Percentiles rank a stretch among this genome's conserved stretches.
Evolutionary conservation across 768 basidiomycete species (phyloP).

Genomic region (Tricholoma sp.): DNA sequence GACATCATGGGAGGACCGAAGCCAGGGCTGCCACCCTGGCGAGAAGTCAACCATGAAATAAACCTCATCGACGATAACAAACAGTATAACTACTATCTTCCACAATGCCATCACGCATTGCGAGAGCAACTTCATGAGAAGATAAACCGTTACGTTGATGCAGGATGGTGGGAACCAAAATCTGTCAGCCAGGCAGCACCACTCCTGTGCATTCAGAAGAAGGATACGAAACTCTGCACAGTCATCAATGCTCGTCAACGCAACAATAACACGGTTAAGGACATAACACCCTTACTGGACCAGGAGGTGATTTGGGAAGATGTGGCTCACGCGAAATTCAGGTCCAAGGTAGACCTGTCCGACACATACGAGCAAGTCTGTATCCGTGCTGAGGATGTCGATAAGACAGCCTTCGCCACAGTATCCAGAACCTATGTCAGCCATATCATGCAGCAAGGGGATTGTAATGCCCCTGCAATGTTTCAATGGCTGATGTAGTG

Average conservation of each 20-base stretch:
- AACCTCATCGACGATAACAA: constrained; percentile 28
- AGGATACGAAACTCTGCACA: constrained; percentile 25
- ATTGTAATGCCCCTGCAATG: background rate
- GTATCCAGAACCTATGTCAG: background rate
- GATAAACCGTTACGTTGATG: constrained; percentile 21
- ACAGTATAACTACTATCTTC: constrained; percentile 24
- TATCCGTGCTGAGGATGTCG: background rate
- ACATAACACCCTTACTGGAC: background rate
- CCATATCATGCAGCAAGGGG: background rate
- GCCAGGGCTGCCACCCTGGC: constrained; percentile 23
- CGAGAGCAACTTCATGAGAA: constrained; percentile 24
- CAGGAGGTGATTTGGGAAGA: background rate
- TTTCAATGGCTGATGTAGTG: background rate
- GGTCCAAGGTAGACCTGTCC: background rate
- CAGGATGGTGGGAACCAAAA: constrained; percentile 29
- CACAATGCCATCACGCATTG: constrained; percentile 27
- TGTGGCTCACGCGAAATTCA: background rate
- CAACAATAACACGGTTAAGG: background rate
- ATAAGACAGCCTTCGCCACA: background rate
- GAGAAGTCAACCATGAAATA: constrained; percentile 34
- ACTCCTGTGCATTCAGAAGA: constrained; percentile 27
- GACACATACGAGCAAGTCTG: background rate
- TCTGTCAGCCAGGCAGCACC: constrained; percentile 22
- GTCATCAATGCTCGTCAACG: constrained; percentile 23
- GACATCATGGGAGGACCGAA: constrained; percentile 17